Evolutionary conservation across 306 rosid genomes (phyloP), one percentile per base, ranked within the genome.

Genomic region (Albizia julibrissin): DNA sequence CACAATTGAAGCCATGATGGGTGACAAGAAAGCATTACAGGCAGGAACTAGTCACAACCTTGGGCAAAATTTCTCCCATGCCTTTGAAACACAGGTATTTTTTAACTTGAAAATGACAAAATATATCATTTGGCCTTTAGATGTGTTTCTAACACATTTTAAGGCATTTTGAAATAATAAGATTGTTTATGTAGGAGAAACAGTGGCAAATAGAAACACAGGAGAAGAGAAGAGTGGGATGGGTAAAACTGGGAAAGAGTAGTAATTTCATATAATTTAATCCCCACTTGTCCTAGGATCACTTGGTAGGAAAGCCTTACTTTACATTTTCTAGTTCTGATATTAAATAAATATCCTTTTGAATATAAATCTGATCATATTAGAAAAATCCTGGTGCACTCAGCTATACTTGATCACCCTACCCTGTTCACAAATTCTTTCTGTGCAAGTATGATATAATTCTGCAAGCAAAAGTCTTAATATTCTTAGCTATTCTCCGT

Each of bases 1-100:
- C 78, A 95, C 99, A 8, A 95, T 95, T 49, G 99, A 95, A 89
- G 99, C 96, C 81, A 95, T 95, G 99, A 95, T 95, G 99, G 99
- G 98, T 80, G 99, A 95, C 88, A 85, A 81, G 84, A 95, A 93
- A 85, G 99, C 99, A 79, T 79, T 95, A 85, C 99, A 95, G 85
- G 97, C 99, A 72, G 99, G 99, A 84, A 93, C 98, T 83, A 95
- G 98, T 86, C 99, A 95, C 84, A 95, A 95, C 82, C 99, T 95
- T 49, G 98, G 99, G 86, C 99, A 95, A 85, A 95, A 95, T 82
- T 95, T 95, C 81, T 88, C 98, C 29, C 93, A 91, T 75, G 99
- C 98, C 71, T 95, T 95, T 87, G 97, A 85, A 80, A 95, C 99
- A 75, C 99, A 87, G 95, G 99, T 92, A n/a, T 15, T 2, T n/a